phyloP scores from a whole-genome alignment of 176 grass and related monocot genomes.

The Hordeum marinum region DNA sequence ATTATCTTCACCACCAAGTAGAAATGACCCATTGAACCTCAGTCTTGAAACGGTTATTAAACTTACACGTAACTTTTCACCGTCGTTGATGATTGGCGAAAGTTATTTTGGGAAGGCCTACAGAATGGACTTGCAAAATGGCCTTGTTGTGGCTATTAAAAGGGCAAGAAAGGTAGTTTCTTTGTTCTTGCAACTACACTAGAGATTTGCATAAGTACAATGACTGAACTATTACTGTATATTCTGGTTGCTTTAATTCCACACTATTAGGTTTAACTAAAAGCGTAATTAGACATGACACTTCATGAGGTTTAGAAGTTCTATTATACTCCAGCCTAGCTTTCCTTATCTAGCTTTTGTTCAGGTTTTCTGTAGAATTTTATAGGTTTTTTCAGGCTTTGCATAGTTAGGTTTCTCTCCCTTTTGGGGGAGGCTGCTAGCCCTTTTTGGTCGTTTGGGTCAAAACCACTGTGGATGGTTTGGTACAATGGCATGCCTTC shows the following conservation, averaged over 20 bases:
- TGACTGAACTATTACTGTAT: not conserved
- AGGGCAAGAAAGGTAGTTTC: slow-evolving; percentile 74
- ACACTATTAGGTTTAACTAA: not conserved
- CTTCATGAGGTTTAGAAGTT: not conserved
- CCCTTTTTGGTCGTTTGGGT: not conserved
- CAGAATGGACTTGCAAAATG: slow-evolving; percentile 62
- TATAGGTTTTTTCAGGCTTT: not conserved
- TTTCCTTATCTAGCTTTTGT: too few species aligned
- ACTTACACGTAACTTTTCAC: slow-evolving; percentile 82
- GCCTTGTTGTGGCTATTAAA: slow-evolving; percentile 70
- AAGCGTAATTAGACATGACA: not conserved
- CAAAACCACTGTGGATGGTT: not conserved
- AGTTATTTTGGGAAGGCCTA: slow-evolving; percentile 87
- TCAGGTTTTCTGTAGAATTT: too few species aligned
- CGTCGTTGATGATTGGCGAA: slow-evolving; percentile 60
- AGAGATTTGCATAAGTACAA: not conserved
- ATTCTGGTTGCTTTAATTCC: not conserved
- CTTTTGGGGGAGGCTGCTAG: not conserved
- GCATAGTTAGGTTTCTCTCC: not conserved
- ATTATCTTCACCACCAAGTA: slow-evolving; percentile 58
- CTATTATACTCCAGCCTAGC: not conserved
- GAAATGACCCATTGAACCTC: slow-evolving; percentile 62
- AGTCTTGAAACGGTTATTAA: slow-evolving; percentile 72
- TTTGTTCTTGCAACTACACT: not conserved
- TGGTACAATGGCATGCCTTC: not conserved